Percentiles rank a stretch among this genome's conserved stretches.
These are phyloP conservation scores for Aureobasidium sp. DNA, from an alignment of 2,329 filamentous ascomycete genomes.

Conservation along the genomic window DNA sequence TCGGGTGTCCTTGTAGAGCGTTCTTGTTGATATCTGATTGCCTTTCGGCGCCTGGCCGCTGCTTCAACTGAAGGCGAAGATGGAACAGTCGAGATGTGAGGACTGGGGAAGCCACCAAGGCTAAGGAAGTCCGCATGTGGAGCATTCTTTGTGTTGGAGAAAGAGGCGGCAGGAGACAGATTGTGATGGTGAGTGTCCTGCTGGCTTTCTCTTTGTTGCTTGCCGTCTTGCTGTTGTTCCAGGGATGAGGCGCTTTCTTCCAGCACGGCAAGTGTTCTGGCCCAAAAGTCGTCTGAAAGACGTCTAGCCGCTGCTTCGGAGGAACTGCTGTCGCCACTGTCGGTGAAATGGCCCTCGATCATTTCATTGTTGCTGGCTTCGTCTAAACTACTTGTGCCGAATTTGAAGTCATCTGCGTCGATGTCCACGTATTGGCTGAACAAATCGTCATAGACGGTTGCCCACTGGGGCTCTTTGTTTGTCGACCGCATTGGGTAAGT, in stretches of 20 bases:
- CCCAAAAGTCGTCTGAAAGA: slow-evolving; percentile 43
- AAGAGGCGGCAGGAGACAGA: background rate
- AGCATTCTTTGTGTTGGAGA: slow-evolving; percentile 20
- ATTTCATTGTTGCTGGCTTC: slow-evolving; percentile 6
- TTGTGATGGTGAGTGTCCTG: background rate
- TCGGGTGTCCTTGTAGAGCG: background rate
- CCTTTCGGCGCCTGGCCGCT: slow-evolving; percentile 15
- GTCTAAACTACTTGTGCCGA: slow-evolving; percentile 32
- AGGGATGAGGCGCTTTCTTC: slow-evolving; percentile 43
- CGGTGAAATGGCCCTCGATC: background rate
- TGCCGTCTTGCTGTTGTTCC: slow-evolving; percentile 32
- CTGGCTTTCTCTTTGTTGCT: slow-evolving; percentile 12
- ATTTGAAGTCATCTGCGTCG: slow-evolving; percentile 47
- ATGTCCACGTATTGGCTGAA: slow-evolving; percentile 59
- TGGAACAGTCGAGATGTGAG: slow-evolving; percentile 16
- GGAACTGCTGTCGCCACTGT: background rate
- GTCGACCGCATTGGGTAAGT: slow-evolving; percentile 25
- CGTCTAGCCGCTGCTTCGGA: slow-evolving; percentile 1
- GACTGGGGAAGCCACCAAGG: slow-evolving; percentile 29
- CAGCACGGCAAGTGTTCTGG: slow-evolving; percentile 45
- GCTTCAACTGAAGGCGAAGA: background rate
- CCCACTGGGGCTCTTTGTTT: slow-evolving; percentile 48
- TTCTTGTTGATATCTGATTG: background rate
- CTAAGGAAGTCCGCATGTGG: slow-evolving; percentile 32
- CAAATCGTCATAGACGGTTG: slow-evolving; percentile 53